These are phyloP conservation scores for Mycena metata DNA, from an alignment of 768 basidiomycete genomes.

Conservation along the genomic window DNA sequence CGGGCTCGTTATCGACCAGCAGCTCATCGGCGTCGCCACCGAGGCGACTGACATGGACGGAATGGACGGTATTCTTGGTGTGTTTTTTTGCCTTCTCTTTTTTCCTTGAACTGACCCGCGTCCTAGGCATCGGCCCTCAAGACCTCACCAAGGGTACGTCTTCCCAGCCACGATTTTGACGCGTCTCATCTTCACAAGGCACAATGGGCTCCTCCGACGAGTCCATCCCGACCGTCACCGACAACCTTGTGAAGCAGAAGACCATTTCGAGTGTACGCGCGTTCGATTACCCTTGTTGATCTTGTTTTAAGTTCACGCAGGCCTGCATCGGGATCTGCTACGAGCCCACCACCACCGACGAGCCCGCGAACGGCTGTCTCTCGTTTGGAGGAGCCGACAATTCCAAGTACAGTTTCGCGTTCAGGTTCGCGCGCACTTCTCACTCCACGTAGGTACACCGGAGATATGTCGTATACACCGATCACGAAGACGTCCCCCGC, in stretches of 20 bases:
- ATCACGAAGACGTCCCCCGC: slow-evolving; percentile 46
- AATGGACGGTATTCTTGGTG: slow-evolving; percentile 66
- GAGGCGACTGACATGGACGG: slow-evolving; percentile 24
- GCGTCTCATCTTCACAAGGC: slow-evolving; percentile 7
- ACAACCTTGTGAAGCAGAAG: slow-evolving; percentile 52
- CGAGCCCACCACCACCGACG: slow-evolving; percentile 49
- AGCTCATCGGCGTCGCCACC: slow-evolving; percentile 64
- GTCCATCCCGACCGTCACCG: slow-evolving; percentile 59
- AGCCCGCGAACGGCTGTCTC: slow-evolving; percentile 36
- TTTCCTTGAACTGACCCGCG: not conserved
- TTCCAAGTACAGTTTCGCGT: slow-evolving; percentile 43
- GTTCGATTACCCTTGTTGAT: not conserved
- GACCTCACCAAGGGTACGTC: slow-evolving; percentile 55
- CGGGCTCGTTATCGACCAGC: slow-evolving; percentile 54
- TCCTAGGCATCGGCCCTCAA: slow-evolving; percentile 59
- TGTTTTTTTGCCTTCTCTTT: slow-evolving; percentile 16
- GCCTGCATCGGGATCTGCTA: slow-evolving; percentile 53
- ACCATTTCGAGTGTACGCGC: slow-evolving; percentile 43
- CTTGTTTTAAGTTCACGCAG: not conserved
- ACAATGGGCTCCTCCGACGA: slow-evolving; percentile 23
- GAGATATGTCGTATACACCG: slow-evolving; percentile 36
- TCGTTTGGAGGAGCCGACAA: slow-evolving; percentile 46
- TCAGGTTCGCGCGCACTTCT: not conserved
- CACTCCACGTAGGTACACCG: slow-evolving; percentile 10
- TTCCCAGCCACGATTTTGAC: not conserved